Evolutionary conservation across 345 rosid species (phyloP).

Genomic region (Arabis hirsuta): DNA sequence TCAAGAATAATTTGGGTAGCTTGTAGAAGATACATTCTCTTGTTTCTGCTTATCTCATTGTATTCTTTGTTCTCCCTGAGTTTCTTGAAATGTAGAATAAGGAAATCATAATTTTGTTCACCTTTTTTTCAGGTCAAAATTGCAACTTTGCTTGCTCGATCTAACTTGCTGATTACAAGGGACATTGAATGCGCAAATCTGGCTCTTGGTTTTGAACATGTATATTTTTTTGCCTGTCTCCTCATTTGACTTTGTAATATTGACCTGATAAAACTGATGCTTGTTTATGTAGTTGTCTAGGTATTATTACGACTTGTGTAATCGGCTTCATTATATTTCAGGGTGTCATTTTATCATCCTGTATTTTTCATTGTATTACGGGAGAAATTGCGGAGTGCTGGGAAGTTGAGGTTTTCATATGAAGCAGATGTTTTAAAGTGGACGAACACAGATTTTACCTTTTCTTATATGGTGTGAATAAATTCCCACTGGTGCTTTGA

Average conservation of each 20-base stretch:
- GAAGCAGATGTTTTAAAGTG: slow-evolving; percentile 88
- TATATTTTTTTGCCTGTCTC: slow-evolving; percentile 28
- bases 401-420: slow-evolving; percentile 63
- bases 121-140: slow-evolving; percentile 53
- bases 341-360: background rate
- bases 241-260: slow-evolving; percentile 12
- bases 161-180: slow-evolving; percentile 91
- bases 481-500: slow-evolving; percentile 11
- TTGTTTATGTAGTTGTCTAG: too few species aligned
- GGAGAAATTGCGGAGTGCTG: slow-evolving; percentile 66
- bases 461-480: slow-evolving; percentile 73
- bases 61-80: too few species aligned
- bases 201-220: slow-evolving; percentile 94
- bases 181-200: slow-evolving; percentile 98
- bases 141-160: slow-evolving; percentile 90
- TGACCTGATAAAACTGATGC: too few species aligned
- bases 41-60: too few species aligned
- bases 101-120: slow-evolving; percentile 15
- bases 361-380: slow-evolving; percentile 37
- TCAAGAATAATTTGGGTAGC: background rate
- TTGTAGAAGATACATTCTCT: background rate
- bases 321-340: background rate
- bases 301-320: too few species aligned
- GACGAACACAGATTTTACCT: slow-evolving; percentile 70
- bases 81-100: slow-evolving; percentile 16